Base-by-base conservation (phyloP, 176 grass and related monocot genomes). In the Olyra latifolia region DNA sequence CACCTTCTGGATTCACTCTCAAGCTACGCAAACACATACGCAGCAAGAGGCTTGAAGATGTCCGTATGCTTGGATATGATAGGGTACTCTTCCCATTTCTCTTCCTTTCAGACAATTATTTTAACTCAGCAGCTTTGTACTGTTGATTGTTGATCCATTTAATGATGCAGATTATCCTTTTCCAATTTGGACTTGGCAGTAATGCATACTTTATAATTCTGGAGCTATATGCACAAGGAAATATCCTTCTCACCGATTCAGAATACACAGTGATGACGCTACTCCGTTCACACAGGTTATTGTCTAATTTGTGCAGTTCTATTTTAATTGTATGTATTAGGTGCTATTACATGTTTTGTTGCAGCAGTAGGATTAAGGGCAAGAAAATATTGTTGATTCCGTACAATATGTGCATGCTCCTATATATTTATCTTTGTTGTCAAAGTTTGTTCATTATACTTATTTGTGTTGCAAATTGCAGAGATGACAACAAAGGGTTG, bases 401-500 rank as follows among this genome's bases (percentile, higher is more conserved):
- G 16, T 23, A 14, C 25, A 52, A 43, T 22, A 32, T 16, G 24
- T 54, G 52, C 39, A 29, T 74, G 22, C 47, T 66, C 61, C 45
- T 66, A 68, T 41, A 11, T 66, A 43, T 74, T 66, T 74, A 48
- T 16, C 24, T 66, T 65, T 79, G 67, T 45, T 41, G 0, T 19
- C 63, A 52, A 20, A 38, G 8, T 44, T 35, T 77, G 19, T 72
- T 23, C 62, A 53, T 55, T 85, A 19, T 74, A 56, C 82, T 69
- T 59, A 80, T 65, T 80, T 85, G 14, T 68, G 64, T 45, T 72
- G 68, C 28, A 63, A 55, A 48, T 53, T 44, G 2, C 84, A 98
- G 95, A 86, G 95, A 98, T 78, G 95, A 98, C 58, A 91, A 98
- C 71, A 98, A 98, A 80, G 95, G 92, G 66, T 87, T 98, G 82